A percentile compares a stretch with the other conserved stretches of the same genome.
Evolutionary conservation across 2,329 filamentous ascomycete genomes (phyloP).

Genomic region (Paecilomyces niveus): DNA sequence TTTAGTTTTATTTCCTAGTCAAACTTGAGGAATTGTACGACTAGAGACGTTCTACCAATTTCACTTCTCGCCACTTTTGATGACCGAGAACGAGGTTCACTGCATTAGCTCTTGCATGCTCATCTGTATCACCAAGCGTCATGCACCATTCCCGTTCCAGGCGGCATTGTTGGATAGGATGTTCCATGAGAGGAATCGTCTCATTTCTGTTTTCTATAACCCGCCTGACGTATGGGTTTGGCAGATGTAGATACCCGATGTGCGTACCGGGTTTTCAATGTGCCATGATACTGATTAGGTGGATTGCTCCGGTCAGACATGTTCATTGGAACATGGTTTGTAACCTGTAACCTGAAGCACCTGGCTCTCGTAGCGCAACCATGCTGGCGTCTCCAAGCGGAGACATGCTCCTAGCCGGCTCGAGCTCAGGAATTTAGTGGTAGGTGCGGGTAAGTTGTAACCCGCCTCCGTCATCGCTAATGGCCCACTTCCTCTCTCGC

Average conservation of each 20-base stretch:
- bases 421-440: neutral
- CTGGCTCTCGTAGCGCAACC: neutral
- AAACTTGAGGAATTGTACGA: constrained; percentile 15
- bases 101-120: neutral
- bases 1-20: constrained; percentile 16
- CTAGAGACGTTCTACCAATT: constrained; percentile 2
- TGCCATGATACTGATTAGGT: neutral
- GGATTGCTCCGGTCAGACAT: neutral
- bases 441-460: neutral
- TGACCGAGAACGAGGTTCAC: neutral
- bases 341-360: neutral
- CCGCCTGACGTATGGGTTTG: neutral
- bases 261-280: neutral
- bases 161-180: neutral
- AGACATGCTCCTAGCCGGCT: neutral
- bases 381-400: neutral
- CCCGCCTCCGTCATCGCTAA: neutral
- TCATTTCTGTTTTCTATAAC: no score
- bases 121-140: neutral
- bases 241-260: neutral
- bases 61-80: neutral
- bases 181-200: no score
- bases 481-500: neutral
- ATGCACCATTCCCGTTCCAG: neutral
- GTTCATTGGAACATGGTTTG: neutral